Evolutionary conservation across 176 grass and related monocot genomes (phyloP), one percentile per base, ranked within the genome.

Genomic region (Secale cereale): DNA sequence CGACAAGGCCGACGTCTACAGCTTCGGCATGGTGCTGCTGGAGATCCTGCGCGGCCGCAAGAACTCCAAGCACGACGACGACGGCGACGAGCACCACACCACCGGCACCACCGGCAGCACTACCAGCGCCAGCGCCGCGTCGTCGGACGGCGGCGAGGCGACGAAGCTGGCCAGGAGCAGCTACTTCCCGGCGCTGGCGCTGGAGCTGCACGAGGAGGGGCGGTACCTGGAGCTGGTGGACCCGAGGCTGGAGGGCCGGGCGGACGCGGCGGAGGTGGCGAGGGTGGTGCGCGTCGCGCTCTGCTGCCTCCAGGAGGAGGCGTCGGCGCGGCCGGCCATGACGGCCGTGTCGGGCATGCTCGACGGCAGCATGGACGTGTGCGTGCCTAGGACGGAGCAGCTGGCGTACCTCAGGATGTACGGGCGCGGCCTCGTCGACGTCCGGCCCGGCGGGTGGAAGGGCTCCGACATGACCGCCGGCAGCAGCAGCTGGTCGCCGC

Each of bases 21-120:
- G 95, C 83, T 98, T 91, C 62, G 92, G 95, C 22, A 98, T 98
- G 95, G 95, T 95, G 40, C 75, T 98, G 62, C 91, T 98, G 3
- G 95, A 98, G 86, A 77, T 98, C 64, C 35, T 98, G 39, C 82
- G 81, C 8, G 95, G 95, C 5, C 77, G 85, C 1, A 98, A 95
- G 71, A 98, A 97, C 88, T 81, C 86, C 33, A 89, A n/a, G 32
- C 65, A 82, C 36, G 76, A 74, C 10, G 71, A 46, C 23, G 39
- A n/a, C n/a, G n/a, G n/a, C n/a, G n/a, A 74, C 3, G 6, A 46
- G 7, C 52, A 22, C 52, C 2, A 74, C 26, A 5, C 7, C 15
- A 17, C 3, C 39, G 52, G n/a, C n/a, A n/a, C n/a, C n/a, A n/a
- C n/a, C n/a, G n/a, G n/a, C n/a, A n/a, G 0, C 19, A 22, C 6